Conservation (phyloP, 2,329 filamentous ascomycete species). For the Aspergillus amoenus region DNA sequence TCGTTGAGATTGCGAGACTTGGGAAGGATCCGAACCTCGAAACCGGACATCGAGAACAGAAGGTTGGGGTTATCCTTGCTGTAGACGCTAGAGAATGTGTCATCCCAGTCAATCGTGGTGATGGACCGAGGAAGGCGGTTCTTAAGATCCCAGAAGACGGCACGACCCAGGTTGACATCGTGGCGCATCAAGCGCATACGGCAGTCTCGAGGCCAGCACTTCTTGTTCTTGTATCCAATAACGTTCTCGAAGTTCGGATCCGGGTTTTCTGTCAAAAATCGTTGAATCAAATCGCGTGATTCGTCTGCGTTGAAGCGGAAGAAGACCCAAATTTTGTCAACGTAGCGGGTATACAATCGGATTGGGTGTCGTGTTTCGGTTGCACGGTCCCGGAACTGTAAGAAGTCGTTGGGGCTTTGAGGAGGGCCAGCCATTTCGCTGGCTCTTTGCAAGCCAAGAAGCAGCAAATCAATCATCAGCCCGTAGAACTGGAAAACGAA, state of each 20-base stretch:
- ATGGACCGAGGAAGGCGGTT: slow-evolving; percentile 91
- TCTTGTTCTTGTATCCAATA: slow-evolving; percentile 98
- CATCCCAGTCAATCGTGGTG: slow-evolving; percentile 98
- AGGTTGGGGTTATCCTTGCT: slow-evolving; percentile 96
- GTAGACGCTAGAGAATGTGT: slow-evolving; percentile 97
- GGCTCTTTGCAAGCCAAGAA: slow-evolving; percentile 91
- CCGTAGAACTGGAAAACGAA: slow-evolving; percentile 99
- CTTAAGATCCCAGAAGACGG: slow-evolving; percentile 98
- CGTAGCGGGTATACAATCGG: slow-evolving; percentile 94
- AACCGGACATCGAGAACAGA: slow-evolving; percentile 96
- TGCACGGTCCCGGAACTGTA: slow-evolving; percentile 92
- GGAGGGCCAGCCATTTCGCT: slow-evolving; percentile 96
- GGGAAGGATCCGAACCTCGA: slow-evolving; percentile 92
- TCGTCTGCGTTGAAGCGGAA: slow-evolving; percentile 91
- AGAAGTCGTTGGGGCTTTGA: slow-evolving; percentile 91
- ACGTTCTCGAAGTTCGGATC: slow-evolving; percentile 99
- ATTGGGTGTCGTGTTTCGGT: slow-evolving; percentile 94
- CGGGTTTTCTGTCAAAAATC: slow-evolving; percentile 95
- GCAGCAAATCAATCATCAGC: slow-evolving; percentile 85
- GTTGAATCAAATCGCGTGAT: slow-evolving; percentile 91
- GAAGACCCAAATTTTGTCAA: slow-evolving; percentile 99
- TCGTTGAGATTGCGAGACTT: slow-evolving; percentile 95
- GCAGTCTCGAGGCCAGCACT: slow-evolving; percentile 97
- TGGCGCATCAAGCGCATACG: slow-evolving; percentile 98
- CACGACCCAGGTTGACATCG: slow-evolving; percentile 94